Evolutionary conservation across 768 basidiomycete species (phyloP).

Genomic region (Mycena pura): DNA sequence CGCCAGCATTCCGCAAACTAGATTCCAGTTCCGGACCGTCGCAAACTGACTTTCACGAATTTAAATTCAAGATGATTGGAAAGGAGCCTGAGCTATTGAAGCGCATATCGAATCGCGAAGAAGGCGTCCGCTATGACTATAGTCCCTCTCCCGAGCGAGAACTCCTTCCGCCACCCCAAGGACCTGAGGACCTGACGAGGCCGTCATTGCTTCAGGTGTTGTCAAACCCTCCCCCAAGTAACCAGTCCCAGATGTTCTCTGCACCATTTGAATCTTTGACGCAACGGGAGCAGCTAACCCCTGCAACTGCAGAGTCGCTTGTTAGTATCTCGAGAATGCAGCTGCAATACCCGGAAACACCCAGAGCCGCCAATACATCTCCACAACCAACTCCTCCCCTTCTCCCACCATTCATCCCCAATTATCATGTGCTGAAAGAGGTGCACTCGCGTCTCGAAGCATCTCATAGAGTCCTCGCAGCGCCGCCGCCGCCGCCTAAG

Average conservation of each 20-base stretch:
- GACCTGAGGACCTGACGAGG: constrained; percentile 4
- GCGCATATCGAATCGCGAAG: constrained; percentile 50
- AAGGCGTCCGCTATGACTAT: constrained; percentile 34
- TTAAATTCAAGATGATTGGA: constrained; percentile 62
- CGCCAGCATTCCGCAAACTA: constrained; percentile 6
- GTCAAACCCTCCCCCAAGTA: neutral
- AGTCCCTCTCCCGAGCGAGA: constrained; percentile 30
- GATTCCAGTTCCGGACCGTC: constrained; percentile 8
- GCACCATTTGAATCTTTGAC: neutral
- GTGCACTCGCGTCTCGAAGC: constrained; percentile 20
- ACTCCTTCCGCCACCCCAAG: neutral
- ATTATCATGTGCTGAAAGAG: constrained; percentile 18
- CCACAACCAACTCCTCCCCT: neutral
- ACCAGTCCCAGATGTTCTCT: neutral
- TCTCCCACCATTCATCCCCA: constrained; percentile 18
- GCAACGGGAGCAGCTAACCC: neutral
- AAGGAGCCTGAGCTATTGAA: constrained; percentile 58
- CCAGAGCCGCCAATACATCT: neutral
- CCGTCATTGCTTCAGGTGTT: constrained; percentile 24
- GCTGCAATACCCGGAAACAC: constrained; percentile 18
- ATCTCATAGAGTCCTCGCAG: constrained; percentile 15
- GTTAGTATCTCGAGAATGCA: no score
- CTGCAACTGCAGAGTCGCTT: neutral
- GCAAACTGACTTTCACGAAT: constrained; percentile 26
- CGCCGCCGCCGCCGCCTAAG: constrained; percentile 12